Conservation (phyloP, 75 land plant species). For the Gnetum montanum region DNA sequence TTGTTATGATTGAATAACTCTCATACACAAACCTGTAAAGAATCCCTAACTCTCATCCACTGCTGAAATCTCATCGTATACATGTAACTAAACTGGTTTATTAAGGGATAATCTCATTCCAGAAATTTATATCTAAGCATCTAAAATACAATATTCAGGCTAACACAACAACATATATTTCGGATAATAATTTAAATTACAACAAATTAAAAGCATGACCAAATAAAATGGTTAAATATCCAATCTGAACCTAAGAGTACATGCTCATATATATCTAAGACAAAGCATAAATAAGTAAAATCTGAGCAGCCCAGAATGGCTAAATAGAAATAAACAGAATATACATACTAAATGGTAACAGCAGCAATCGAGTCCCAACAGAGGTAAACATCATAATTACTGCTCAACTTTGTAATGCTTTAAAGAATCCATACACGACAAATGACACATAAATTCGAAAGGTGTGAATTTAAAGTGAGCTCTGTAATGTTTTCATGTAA, state of each 20-base stretch:
- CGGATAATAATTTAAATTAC: background rate
- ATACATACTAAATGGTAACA: too few relatives aligned
- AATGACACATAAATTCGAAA: background rate
- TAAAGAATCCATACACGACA: background rate
- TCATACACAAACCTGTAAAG: background rate
- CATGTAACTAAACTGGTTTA: background rate
- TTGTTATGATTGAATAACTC: background rate
- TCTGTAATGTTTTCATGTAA: background rate
- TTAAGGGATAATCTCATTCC: background rate
- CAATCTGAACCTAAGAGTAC: background rate
- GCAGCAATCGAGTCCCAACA: too few relatives aligned
- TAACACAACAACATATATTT: background rate
- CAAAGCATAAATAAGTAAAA: background rate
- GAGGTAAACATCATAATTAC: background rate
- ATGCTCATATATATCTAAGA: background rate
- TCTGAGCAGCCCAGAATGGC: background rate
- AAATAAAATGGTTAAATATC: background rate
- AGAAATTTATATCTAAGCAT: background rate
- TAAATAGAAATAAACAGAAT: background rate
- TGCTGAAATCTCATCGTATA: background rate
- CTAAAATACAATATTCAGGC: background rate
- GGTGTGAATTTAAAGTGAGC: background rate
- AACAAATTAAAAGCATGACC: background rate
- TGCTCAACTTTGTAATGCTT: background rate
- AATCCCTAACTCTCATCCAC: conserved; percentile 8